A percentile compares a stretch with the other conserved stretches of the same genome.
These are phyloP conservation scores for Penicillium sp. DNA, from an alignment of 2,329 filamentous ascomycete genomes.

Conservation along the genomic window DNA sequence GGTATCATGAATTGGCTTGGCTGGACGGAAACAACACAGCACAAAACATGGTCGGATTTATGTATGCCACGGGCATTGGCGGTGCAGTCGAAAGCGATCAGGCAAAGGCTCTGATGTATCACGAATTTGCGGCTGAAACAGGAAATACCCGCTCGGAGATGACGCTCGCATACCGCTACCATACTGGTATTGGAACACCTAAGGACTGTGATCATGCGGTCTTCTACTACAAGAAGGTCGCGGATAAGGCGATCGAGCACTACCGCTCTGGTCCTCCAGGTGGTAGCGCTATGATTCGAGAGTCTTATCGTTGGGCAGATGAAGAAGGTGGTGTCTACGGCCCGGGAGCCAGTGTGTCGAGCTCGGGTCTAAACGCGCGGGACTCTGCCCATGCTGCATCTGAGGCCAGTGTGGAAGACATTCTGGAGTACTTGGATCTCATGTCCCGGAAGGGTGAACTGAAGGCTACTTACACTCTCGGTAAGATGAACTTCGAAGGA, in stretches of 20 bases:
- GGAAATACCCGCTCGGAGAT: slow-evolving; percentile 86
- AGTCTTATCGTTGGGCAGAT: slow-evolving; percentile 83
- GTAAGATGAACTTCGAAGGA: slow-evolving; percentile 84
- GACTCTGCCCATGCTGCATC: slow-evolving; percentile 72
- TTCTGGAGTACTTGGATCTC: slow-evolving; percentile 88
- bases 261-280: slow-evolving; percentile 87
- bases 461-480: slow-evolving; percentile 80
- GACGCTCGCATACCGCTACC: slow-evolving; percentile 83
- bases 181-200: slow-evolving; percentile 77
- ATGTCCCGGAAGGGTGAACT: slow-evolving; percentile 87
- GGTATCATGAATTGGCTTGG: slow-evolving; percentile 74
- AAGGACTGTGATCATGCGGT: slow-evolving; percentile 81
- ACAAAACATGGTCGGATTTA: slow-evolving; percentile 91
- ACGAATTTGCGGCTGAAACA: slow-evolving; percentile 83
- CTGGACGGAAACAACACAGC: slow-evolving; percentile 83
- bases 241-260: slow-evolving; percentile 86
- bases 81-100: slow-evolving; percentile 78
- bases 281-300: slow-evolving; percentile 70
- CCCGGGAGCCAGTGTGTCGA: slow-evolving; percentile 86
- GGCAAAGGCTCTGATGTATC: slow-evolving; percentile 86
- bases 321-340: slow-evolving; percentile 90
- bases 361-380: slow-evolving; percentile 77
- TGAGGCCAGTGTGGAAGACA: slow-evolving; percentile 83
- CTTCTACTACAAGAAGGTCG: slow-evolving; percentile 86
- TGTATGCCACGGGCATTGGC: slow-evolving; percentile 90